Percentiles rank a stretch among this genome's conserved stretches.
Evolutionary conservation across 805 yeast genomes (phyloP).

Genomic region (Lipomyces lipofer): DNA sequence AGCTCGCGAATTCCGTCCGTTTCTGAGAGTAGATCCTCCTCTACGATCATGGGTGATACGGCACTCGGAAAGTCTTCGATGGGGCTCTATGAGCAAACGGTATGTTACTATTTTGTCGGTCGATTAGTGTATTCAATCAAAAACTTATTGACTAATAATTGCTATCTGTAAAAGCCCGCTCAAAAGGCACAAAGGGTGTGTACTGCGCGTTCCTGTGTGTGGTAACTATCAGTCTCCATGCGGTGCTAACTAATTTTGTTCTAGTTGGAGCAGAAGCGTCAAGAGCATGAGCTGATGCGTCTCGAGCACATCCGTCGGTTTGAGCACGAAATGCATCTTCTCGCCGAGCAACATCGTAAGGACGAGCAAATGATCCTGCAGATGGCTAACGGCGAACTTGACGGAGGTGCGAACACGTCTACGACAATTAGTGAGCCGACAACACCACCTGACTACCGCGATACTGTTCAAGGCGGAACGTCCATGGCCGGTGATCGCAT

Average conservation of each 20-base stretch:
- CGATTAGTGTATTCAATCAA: not conserved
- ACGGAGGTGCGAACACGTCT: constrained; percentile 27
- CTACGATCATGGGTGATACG: constrained; percentile 18
- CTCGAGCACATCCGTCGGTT: constrained; percentile 33
- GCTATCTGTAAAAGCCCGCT: constrained; percentile 4
- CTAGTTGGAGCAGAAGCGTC: constrained; percentile 34
- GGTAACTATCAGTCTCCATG: not conserved
- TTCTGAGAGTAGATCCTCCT: not conserved
- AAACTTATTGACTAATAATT: not conserved
- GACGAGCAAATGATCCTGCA: constrained; percentile 34
- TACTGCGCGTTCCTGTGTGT: not conserved
- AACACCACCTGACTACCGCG: constrained; percentile 35
- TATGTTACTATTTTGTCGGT: constrained; percentile 8
- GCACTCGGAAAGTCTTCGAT: constrained; percentile 14
- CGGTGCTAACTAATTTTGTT: constrained; percentile 5
- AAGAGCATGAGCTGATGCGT: constrained; percentile 33
- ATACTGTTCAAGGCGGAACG: constrained; percentile 6
- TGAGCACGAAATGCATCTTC: constrained; percentile 34
- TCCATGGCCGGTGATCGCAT: constrained; percentile 25
- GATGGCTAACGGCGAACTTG: constrained; percentile 29
- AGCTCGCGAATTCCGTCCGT: not conserved
- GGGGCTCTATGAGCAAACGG: constrained; percentile 20
- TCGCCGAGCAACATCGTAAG: constrained; percentile 34
- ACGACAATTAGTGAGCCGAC: constrained; percentile 31
- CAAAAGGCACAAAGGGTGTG: constrained; percentile 18